Evolutionary conservation across 208 protist species (phyloP).

Genomic region (Crithidia thermophila): DNA sequence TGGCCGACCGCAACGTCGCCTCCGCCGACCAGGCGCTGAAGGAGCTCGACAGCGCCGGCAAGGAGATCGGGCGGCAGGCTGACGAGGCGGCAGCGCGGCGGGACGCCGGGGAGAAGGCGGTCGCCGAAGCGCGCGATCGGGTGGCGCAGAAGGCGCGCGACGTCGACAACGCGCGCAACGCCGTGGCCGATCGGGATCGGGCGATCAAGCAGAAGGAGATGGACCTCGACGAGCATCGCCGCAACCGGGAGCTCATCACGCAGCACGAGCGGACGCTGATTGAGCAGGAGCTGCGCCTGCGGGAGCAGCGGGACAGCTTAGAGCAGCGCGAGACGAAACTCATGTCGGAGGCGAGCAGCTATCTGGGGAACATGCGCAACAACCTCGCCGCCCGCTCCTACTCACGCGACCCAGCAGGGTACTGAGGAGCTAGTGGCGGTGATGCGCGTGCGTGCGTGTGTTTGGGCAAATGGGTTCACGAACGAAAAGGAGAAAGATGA

Average conservation of each 20-base stretch:
- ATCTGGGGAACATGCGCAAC: constrained; percentile 80
- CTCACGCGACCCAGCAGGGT: constrained; percentile 63
- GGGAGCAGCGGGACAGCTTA: constrained; percentile 87
- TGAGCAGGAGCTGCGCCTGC: constrained; percentile 89
- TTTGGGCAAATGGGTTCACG: neutral
- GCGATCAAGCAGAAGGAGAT: constrained; percentile 71
- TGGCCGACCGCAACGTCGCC: constrained; percentile 69
- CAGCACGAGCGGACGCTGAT: constrained; percentile 90
- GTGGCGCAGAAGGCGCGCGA: constrained; percentile 58
- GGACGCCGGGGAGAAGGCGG: constrained; percentile 68
- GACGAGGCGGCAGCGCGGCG: constrained; percentile 82
- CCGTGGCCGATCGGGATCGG: constrained; percentile 74
- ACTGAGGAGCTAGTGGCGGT: constrained; percentile 19
- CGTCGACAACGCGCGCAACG: constrained; percentile 58
- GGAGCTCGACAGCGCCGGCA: constrained; percentile 83
- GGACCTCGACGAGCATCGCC: constrained; percentile 80
- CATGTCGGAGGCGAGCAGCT: constrained; percentile 83
- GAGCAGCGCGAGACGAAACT: constrained; percentile 90
- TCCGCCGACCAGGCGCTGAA: constrained; percentile 68
- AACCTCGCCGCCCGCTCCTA: constrained; percentile 57
- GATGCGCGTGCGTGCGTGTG: neutral
- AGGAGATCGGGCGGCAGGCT: constrained; percentile 79
- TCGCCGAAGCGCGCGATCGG: constrained; percentile 66
- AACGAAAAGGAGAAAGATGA: neutral
- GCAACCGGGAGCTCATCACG: constrained; percentile 81